phyloP scores from a whole-genome alignment of 2,329 filamentous ascomycete species.

The Waltergamsia citrina region DNA sequence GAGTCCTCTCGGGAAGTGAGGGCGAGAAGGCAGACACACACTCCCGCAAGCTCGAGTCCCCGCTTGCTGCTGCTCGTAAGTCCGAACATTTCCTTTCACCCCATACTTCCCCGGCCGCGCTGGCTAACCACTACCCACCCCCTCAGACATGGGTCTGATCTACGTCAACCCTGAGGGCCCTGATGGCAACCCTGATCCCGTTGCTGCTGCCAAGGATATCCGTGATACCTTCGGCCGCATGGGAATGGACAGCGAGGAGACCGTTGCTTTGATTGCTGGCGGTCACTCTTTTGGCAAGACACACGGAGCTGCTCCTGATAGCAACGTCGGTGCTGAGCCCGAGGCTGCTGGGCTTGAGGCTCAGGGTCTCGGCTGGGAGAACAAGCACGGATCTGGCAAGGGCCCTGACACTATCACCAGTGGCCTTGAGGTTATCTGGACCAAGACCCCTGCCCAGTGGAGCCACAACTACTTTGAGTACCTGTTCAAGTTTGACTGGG shows the following conservation, averaged over 20 bases:
- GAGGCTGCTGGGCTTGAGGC: conserved; percentile 52
- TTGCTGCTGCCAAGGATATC: conserved; percentile 62
- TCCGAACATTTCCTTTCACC: too few species aligned
- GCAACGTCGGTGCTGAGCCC: conserved; percentile 59
- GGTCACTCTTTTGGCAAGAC: conserved; percentile 77
- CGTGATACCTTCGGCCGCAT: conserved; percentile 63
- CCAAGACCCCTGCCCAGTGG: conserved; percentile 66
- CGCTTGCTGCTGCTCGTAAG: conserved; percentile 46
- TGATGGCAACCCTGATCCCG: conserved; percentile 60
- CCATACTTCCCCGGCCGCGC: neutral
- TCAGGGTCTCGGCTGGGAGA: conserved; percentile 67
- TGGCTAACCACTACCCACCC: neutral
- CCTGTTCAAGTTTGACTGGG: conserved; percentile 72
- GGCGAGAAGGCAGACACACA: neutral
- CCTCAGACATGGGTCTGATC: conserved; percentile 55
- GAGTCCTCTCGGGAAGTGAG: neutral
- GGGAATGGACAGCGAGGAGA: conserved; percentile 74
- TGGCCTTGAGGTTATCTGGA: conserved; percentile 74
- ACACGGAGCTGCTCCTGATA: conserved; percentile 58
- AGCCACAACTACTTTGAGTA: conserved; percentile 67
- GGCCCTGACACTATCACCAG: conserved; percentile 67
- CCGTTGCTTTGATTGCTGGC: conserved; percentile 68
- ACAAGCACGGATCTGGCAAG: conserved; percentile 53
- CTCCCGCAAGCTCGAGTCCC: conserved; percentile 50
- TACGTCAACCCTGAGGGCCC: conserved; percentile 78